These are phyloP conservation scores for Cladosporium sp. DNA, from an alignment of 2,329 filamentous ascomycete species.

Conservation along the genomic window DNA sequence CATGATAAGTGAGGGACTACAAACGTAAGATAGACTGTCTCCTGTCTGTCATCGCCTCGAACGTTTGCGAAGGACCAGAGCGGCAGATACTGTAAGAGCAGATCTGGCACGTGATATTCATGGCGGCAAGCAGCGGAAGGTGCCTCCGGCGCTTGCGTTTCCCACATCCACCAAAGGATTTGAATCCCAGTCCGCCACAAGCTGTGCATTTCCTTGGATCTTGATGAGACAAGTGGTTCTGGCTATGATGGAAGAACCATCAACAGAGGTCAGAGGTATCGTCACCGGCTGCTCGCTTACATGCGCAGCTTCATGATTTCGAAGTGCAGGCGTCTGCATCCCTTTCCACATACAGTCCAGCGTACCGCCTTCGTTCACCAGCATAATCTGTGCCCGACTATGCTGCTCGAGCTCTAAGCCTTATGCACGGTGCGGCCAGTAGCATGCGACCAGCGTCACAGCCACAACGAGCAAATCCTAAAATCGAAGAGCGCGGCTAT, in stretches of 20 bases:
- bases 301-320: background rate
- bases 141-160: background rate
- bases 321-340: background rate
- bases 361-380: background rate
- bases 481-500: background rate
- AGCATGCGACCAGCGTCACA: background rate
- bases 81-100: background rate
- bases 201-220: background rate
- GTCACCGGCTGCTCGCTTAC: fast-evolving
- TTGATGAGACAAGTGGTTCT: too few species aligned
- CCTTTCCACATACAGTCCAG: background rate
- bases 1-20: background rate
- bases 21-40: background rate
- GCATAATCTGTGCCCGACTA: background rate
- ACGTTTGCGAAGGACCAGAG: background rate
- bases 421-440: background rate
- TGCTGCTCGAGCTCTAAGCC: background rate
- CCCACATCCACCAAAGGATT: background rate
- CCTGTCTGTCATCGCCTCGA: too few species aligned
- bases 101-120: background rate
- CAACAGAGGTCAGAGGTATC: background rate
- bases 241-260: background rate
- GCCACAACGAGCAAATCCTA: background rate
- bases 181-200: background rate
- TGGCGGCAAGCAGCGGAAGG: background rate